phyloP scores from a whole-genome alignment of 2,329 filamentous ascomycete genomes.

The Knufia fluminis region DNA sequence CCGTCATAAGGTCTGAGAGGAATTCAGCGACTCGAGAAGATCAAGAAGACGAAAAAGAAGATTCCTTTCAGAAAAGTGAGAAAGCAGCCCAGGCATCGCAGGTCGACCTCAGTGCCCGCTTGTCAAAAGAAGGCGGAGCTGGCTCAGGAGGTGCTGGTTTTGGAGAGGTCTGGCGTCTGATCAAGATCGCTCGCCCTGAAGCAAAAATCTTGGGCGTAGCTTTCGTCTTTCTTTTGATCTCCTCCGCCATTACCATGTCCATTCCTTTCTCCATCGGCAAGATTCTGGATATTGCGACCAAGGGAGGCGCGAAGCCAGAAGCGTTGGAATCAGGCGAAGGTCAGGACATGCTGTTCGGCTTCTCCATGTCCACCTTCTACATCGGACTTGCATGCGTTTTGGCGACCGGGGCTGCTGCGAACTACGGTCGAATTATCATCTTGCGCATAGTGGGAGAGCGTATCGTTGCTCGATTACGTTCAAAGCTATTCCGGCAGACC shows the following conservation, averaged over 20 bases:
- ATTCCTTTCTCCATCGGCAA: conserved; percentile 95
- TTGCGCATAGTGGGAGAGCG: conserved; percentile 90
- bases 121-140: conserved; percentile 66
- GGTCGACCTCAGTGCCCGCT: conserved; percentile 75
- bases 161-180: conserved; percentile 71
- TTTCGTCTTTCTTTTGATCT: conserved; percentile 76
- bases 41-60: conserved; percentile 42
- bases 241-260: conserved; percentile 88
- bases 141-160: conserved; percentile 50
- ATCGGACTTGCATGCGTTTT: conserved; percentile 66
- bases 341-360: conserved; percentile 62
- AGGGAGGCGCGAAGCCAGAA: conserved; percentile 43
- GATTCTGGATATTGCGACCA: conserved; percentile 84
- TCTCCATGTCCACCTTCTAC: conserved; percentile 84
- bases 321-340: conserved; percentile 30
- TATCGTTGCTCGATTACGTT: conserved; percentile 81
- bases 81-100: conserved; percentile 79
- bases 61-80: conserved; percentile 61
- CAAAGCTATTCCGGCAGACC: conserved; percentile 80
- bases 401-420: conserved; percentile 74
- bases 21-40: conserved; percentile 37
- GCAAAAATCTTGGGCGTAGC: conserved; percentile 66
- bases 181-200: conserved; percentile 85
- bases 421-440: conserved; percentile 88
- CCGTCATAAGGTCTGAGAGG: conserved; percentile 17